Percentiles rank a stretch among this genome's conserved stretches.
Conservation (phyloP, 768 basidiomycete genomes). For the Tricholoma bakamatsutake region DNA sequence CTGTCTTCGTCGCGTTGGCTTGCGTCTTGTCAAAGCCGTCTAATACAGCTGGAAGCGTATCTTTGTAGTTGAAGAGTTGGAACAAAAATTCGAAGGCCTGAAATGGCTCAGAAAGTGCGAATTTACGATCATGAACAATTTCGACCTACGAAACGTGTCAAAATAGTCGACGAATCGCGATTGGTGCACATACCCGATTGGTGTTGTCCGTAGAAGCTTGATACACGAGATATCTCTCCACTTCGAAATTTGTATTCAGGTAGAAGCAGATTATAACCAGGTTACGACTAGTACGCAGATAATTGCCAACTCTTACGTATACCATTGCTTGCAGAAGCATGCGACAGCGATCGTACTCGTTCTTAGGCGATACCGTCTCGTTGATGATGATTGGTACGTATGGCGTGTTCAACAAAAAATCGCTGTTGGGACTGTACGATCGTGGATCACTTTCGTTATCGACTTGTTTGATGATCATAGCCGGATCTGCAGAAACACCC, state of each 20-base stretch:
- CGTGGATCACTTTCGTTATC: background rate
- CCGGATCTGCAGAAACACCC: background rate
- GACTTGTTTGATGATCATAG: background rate
- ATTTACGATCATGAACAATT: background rate
- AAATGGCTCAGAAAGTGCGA: background rate
- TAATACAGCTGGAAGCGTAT: background rate
- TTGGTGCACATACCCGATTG: background rate
- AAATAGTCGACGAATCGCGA: background rate
- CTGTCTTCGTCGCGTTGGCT: background rate
- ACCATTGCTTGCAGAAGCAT: background rate
- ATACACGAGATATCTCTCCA: background rate
- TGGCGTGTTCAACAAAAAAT: background rate
- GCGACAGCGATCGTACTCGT: background rate
- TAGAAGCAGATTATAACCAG: slow-evolving; percentile 1
- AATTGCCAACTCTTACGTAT: background rate
- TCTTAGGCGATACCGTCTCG: background rate
- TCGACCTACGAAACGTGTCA: background rate
- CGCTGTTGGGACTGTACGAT: background rate
- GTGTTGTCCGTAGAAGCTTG: background rate
- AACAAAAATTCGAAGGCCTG: background rate
- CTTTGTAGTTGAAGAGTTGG: background rate
- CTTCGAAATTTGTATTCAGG: background rate
- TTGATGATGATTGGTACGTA: slow-evolving; percentile 1
- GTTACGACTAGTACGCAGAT: background rate
- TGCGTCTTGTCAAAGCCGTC: background rate